Conservation (phyloP, 768 basidiomycete genomes). For the Auriscalpium vulgare region DNA sequence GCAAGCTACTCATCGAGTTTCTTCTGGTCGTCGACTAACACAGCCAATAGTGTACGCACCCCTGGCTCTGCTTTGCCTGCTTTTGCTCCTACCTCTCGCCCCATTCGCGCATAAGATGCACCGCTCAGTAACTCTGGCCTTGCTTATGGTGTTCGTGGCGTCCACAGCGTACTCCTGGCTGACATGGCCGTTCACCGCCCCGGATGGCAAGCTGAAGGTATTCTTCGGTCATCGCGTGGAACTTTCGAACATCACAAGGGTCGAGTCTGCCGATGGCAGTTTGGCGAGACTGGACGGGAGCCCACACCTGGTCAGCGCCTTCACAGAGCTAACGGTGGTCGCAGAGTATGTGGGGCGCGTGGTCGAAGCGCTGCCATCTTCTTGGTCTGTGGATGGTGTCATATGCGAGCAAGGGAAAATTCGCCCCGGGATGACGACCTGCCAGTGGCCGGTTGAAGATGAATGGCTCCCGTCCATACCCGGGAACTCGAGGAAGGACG, state of each 20-base stretch:
- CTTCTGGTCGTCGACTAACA: background rate
- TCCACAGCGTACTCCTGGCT: slow-evolving; percentile 35
- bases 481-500: slow-evolving; percentile 3
- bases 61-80: slow-evolving; percentile 36
- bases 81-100: slow-evolving; percentile 51
- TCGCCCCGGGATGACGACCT: slow-evolving; percentile 34
- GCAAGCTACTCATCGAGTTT: slow-evolving; percentile 30
- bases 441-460: slow-evolving; percentile 37
- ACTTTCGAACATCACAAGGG: slow-evolving; percentile 21
- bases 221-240: slow-evolving; percentile 61
- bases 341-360: slow-evolving; percentile 32
- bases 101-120: slow-evolving; percentile 56
- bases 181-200: slow-evolving; percentile 52
- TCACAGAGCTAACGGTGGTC: slow-evolving; percentile 40
- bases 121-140: slow-evolving; percentile 26
- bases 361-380: slow-evolving; percentile 47
- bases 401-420: slow-evolving; percentile 16
- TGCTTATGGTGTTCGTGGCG: slow-evolving; percentile 31
- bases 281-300: background rate
- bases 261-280: too few relatives aligned
- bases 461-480: slow-evolving; percentile 33
- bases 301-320: slow-evolving; percentile 23
- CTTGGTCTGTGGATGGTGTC: slow-evolving; percentile 30
- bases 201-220: slow-evolving; percentile 54
- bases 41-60: slow-evolving; percentile 39